Evolutionary conservation across 2,329 filamentous ascomycete genomes (phyloP).

Genomic region (Colletotrichum sp.): DNA sequence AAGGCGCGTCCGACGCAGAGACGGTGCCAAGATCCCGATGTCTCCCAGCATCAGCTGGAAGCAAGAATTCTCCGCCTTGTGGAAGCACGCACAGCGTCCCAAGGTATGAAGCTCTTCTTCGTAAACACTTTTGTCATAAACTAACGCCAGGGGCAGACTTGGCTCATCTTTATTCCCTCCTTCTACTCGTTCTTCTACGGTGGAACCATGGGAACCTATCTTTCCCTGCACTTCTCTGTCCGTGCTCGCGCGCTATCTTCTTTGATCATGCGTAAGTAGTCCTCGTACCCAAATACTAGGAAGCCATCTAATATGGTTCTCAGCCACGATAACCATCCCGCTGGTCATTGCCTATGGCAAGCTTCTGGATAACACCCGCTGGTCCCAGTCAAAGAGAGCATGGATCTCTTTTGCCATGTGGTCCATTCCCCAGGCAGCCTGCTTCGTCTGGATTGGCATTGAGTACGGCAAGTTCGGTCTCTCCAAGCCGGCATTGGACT

Average conservation of each 20-base stretch:
- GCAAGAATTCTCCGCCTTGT: constrained; percentile 28
- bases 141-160: constrained; percentile 17
- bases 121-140: not conserved
- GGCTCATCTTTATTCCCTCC: constrained; percentile 26
- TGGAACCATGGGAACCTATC: constrained; percentile 30
- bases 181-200: constrained; percentile 43
- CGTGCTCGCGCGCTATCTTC: constrained; percentile 28
- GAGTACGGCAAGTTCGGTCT: constrained; percentile 8
- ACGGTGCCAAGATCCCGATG: constrained; percentile 29
- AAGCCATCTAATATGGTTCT: rapidly evolving
- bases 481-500: not conserved
- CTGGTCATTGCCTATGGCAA: not conserved
- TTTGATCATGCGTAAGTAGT: constrained; percentile 14
- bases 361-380: not conserved
- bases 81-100: constrained; percentile 20
- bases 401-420: constrained; percentile 5
- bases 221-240: constrained; percentile 29
- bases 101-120: constrained; percentile 18
- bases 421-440: not conserved
- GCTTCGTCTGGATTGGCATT: constrained; percentile 13
- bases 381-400: not conserved
- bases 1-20: constrained; percentile 29
- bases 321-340: constrained; percentile 1
- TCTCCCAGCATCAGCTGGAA: constrained; percentile 23
- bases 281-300: rapidly evolving